A percentile compares a stretch with the other conserved stretches of the same genome.
These are phyloP conservation scores for Suillus cothurnatus DNA, from an alignment of 768 basidiomycete genomes.

Conservation along the genomic window DNA sequence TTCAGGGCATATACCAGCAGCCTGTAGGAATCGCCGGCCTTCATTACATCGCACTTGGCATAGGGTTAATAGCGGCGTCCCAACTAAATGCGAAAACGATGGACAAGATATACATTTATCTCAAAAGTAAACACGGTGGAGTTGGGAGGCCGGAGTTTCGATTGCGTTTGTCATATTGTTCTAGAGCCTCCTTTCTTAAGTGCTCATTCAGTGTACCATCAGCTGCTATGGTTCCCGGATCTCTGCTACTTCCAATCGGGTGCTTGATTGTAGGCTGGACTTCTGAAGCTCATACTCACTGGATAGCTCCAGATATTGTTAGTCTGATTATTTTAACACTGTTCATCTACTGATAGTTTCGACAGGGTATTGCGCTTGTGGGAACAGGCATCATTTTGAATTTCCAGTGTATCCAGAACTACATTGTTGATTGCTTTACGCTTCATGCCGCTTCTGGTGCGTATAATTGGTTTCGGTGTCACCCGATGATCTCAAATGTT, in stretches of 20 bases:
- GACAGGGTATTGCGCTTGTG: slow-evolving; percentile 57
- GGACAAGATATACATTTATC: slow-evolving; percentile 55
- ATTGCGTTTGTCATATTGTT: slow-evolving; percentile 39
- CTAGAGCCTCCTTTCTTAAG: neutral
- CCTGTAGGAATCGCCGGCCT: slow-evolving; percentile 19
- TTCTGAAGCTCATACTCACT: slow-evolving; percentile 55
- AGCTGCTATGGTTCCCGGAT: slow-evolving; percentile 65
- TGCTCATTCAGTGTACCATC: slow-evolving; percentile 12
- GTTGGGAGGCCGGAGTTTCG: slow-evolving; percentile 57
- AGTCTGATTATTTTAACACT: slow-evolving; percentile 17
- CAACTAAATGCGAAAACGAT: slow-evolving; percentile 56
- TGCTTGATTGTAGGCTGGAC: slow-evolving; percentile 75
- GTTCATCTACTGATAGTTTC: neutral
- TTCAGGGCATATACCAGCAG: slow-evolving; percentile 54
- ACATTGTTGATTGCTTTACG: slow-evolving; percentile 69
- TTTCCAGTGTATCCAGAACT: slow-evolving; percentile 67
- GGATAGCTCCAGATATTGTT: slow-evolving; percentile 74
- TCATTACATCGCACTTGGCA: slow-evolving; percentile 65
- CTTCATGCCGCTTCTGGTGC: slow-evolving; percentile 60
- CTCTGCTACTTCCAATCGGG: slow-evolving; percentile 64
- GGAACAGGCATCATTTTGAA: slow-evolving; percentile 60
- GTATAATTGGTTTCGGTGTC: neutral
- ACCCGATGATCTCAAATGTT: neutral
- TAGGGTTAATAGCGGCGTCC: slow-evolving; percentile 57
- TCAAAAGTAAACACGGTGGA: slow-evolving; percentile 55